Evolutionary conservation across 805 yeast genomes (phyloP).

Genomic region (Diddensiella santjacobensis): DNA sequence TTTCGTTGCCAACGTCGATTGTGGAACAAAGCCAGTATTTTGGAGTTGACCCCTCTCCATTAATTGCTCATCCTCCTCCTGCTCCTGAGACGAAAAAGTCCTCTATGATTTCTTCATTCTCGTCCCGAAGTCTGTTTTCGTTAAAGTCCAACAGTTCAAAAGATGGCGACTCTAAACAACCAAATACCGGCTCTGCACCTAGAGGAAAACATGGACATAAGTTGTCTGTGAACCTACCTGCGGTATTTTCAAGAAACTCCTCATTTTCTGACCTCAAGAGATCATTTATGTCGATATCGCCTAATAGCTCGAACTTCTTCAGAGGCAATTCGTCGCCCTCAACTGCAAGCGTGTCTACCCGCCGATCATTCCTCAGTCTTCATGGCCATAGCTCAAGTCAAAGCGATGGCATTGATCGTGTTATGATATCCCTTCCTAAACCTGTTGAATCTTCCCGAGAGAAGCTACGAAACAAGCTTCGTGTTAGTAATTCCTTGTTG

Average conservation of each 20-base stretch:
- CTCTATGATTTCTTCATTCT: constrained; percentile 14
- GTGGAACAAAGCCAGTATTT: constrained; percentile 11
- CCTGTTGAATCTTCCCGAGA: constrained; percentile 54
- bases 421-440: constrained; percentile 55
- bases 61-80: not conserved
- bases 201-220: constrained; percentile 9
- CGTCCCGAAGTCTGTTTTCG: constrained; percentile 14
- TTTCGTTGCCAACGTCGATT: constrained; percentile 13
- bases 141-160: constrained; percentile 5
- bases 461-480: constrained; percentile 50
- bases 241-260: constrained; percentile 6
- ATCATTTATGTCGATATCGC: constrained; percentile 14
- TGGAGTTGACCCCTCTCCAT: not conserved
- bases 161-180: not conserved
- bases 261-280: constrained; percentile 17
- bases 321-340: constrained; percentile 6
- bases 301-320: constrained; percentile 8
- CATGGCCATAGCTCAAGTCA: constrained; percentile 2
- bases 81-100: constrained; percentile 5
- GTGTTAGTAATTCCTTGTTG: constrained; percentile 47
- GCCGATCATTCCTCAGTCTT: constrained; percentile 11
- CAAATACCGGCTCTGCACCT: not conserved
- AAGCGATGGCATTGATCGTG: constrained; percentile 28
- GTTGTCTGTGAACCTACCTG: constrained; percentile 5
- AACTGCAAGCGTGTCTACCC: constrained; percentile 2